Percentiles rank a stretch among this genome's conserved stretches.
These are phyloP conservation scores for Sporothrix variecibatus DNA, from an alignment of 2,329 filamentous ascomycete species.

Conservation along the genomic window DNA sequence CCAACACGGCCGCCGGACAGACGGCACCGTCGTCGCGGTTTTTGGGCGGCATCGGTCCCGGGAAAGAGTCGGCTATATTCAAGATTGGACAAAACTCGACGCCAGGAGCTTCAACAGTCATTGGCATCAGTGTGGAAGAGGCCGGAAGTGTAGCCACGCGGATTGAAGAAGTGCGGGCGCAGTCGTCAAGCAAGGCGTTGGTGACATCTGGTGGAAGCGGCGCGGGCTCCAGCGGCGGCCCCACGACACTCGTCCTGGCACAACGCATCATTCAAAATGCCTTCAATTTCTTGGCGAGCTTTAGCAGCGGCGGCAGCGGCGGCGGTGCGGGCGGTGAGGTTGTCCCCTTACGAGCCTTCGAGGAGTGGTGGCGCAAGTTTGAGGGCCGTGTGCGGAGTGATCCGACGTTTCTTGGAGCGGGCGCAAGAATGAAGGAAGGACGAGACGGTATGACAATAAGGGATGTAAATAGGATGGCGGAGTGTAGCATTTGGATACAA, in stretches of 20 bases:
- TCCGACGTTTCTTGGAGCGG: slow-evolving; percentile 83
- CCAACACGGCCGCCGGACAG: slow-evolving; percentile 38
- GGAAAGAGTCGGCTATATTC: slow-evolving; percentile 92
- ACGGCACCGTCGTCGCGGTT: slow-evolving; percentile 55
- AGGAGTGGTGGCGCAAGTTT: slow-evolving; percentile 98
- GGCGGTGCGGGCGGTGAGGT: slow-evolving; percentile 69
- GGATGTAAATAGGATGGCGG: neutral
- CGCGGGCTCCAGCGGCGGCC: neutral
- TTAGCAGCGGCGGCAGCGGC: slow-evolving; percentile 58
- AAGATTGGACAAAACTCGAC: slow-evolving; percentile 56
- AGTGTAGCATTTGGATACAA: neutral
- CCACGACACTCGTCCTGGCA: slow-evolving; percentile 72
- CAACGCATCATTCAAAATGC: slow-evolving; percentile 95
- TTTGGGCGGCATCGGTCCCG: slow-evolving; percentile 83
- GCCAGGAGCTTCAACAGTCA: slow-evolving; percentile 45
- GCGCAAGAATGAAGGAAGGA: slow-evolving; percentile 22
- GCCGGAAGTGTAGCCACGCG: slow-evolving; percentile 70
- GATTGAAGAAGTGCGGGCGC: slow-evolving; percentile 60
- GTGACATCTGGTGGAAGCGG: slow-evolving; percentile 28
- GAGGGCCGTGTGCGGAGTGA: slow-evolving; percentile 83
- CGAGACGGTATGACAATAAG: neutral
- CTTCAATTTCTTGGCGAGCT: slow-evolving; percentile 93
- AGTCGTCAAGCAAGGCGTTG: slow-evolving; percentile 38
- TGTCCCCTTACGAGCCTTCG: slow-evolving; percentile 90
- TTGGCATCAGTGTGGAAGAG: slow-evolving; percentile 83